These are phyloP conservation scores for Emergomyces orientalis DNA, from an alignment of 2,329 filamentous ascomycete species.

Conservation along the genomic window DNA sequence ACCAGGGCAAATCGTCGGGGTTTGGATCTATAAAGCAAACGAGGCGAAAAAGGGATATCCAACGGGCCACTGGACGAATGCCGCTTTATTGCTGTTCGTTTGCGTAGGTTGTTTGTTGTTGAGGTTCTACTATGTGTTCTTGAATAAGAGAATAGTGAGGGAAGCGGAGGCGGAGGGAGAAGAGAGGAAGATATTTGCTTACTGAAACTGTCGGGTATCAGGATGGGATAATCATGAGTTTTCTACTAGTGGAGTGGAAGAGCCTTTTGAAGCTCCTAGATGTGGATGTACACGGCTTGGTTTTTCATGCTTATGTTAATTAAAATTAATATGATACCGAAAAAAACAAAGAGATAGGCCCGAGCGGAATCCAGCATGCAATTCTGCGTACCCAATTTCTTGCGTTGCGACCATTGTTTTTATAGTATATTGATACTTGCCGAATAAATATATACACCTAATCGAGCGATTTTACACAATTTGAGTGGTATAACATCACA, in stretches of 20 bases:
- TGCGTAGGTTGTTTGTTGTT: conserved; percentile 46
- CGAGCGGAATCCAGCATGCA: not conserved
- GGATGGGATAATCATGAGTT: not conserved
- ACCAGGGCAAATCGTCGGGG: conserved; percentile 60
- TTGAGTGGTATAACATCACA: not conserved
- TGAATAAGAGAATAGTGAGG: conserved; percentile 29
- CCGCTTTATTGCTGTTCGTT: conserved; percentile 51
- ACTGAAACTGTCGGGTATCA: not conserved
- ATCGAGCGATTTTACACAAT: not conserved
- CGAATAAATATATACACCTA: not conserved
- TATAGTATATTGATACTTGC: too few species aligned
- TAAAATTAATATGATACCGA: not conserved
- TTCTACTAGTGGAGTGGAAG: not conserved
- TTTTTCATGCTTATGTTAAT: not conserved
- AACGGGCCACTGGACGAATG: conserved; percentile 61
- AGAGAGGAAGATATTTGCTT: conserved; percentile 19
- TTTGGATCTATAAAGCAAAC: conserved; percentile 62
- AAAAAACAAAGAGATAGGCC: not conserved
- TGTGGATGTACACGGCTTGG: not conserved
- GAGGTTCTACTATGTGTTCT: conserved; percentile 46
- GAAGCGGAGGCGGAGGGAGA: conserved; percentile 27
- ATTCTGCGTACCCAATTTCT: too few species aligned
- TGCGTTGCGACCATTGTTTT: not conserved
- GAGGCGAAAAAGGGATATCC: conserved; percentile 55
- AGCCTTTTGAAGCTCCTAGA: not conserved